Evolutionary conservation across 148 eudicot genomes (phyloP).

Genomic region (Dysphania ambrosioides): DNA sequence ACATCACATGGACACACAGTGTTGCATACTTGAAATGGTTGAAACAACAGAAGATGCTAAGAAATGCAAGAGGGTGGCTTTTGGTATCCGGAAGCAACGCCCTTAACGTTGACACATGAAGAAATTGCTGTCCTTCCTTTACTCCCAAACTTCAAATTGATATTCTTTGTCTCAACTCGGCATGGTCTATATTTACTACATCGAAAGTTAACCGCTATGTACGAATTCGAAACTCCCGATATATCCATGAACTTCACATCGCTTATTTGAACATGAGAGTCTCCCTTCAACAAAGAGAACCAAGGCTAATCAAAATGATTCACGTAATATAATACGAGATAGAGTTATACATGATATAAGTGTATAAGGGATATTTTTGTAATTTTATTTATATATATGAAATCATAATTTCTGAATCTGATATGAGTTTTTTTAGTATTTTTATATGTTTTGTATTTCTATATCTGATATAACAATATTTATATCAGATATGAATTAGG

Average conservation of each 20-base stretch:
- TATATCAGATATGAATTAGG: too few species aligned
- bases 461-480: too few species aligned
- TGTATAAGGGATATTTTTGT: too few species aligned
- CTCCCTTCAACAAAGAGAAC: constrained; percentile 18
- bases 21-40: background rate
- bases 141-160: constrained; percentile 36
- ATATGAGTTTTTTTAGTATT: too few species aligned
- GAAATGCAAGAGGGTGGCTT: constrained; percentile 26
- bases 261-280: constrained; percentile 37
- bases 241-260: constrained; percentile 44
- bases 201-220: constrained; percentile 37
- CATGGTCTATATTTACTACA: constrained; percentile 47
- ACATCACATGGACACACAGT: background rate
- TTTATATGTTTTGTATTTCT: too few species aligned
- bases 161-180: constrained; percentile 33
- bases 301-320: background rate
- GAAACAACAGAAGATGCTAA: background rate
- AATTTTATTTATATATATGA: too few species aligned
- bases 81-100: constrained; percentile 35
- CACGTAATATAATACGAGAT: too few species aligned
- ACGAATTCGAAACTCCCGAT: constrained; percentile 38
- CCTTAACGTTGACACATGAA: constrained; percentile 37
- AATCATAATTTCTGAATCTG: too few species aligned
- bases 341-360: too few species aligned
- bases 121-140: constrained; percentile 25